Base-by-base conservation (phyloP, 345 rosid genomes). In the Salix exigua region DNA sequence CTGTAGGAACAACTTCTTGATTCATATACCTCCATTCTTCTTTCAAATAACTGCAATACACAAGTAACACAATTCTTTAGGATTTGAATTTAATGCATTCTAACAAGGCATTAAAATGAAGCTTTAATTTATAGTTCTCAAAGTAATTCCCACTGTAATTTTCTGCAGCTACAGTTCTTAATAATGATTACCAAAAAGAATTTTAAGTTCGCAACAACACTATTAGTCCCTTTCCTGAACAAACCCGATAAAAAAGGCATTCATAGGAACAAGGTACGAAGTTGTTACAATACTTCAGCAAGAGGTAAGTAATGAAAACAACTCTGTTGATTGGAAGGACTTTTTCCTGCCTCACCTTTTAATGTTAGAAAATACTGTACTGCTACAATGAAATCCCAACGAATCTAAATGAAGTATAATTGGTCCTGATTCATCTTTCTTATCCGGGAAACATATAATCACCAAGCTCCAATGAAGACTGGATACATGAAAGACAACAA, bases 391-490 rank as follows among this genome's bases (percentile, higher is more conserved):
- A 81, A 93, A 86, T 77, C 87, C 85, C 81, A 96, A 79, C 50
- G 99, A 93, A 85, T 96, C 99, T 80, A 96, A 81, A 84, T 96
- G 99, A 75, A 93, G 97, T 53, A 96, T 81, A 50, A 88, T 91
- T 25, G 94, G 91, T 53, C 91, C 97, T 13, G 95, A 85, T 75
- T 88, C 91, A 80, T 89, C 92, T 79, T 90, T 88, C 84, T 89
- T 87, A 81, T 91, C 94, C 17, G 96, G 99, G 77, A 91, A 85
- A 77, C 95, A 92, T 69, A 96, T 90, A 72, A 93, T 96, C 75
- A 89, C 94, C 85, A 96, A 88, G 83, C 99, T 96, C 99, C 99
- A 96, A 58, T 96, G 99, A 79, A 82, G 86, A 78, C 99, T 93
- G 88, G 75, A 82, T 58, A 74, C 50, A 80, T 25, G 50, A 51